A percentile compares a stretch with the other conserved stretches of the same genome.
Evolutionary conservation across 768 basidiomycete genomes (phyloP).

Genomic region (Infundibulicybe gibba): DNA sequence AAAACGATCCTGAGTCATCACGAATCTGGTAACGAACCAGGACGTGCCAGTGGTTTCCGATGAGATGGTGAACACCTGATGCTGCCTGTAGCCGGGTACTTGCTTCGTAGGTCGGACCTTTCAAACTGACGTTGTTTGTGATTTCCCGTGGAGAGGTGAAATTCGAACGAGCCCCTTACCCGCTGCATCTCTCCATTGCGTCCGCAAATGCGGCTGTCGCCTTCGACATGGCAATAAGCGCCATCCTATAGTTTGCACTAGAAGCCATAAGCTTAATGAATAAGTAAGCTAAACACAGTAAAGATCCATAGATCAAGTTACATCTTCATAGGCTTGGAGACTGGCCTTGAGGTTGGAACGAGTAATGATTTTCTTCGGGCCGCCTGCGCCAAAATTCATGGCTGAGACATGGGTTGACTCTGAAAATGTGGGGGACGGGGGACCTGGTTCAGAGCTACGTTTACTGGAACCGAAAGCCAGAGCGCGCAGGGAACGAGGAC

Average conservation of each 20-base stretch:
- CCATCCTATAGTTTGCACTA: slow-evolving; percentile 77
- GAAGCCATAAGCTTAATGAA: slow-evolving; percentile 62
- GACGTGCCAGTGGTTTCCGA: slow-evolving; percentile 91
- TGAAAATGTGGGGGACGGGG: slow-evolving; percentile 83
- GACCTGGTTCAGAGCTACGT: slow-evolving; percentile 45
- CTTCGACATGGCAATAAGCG: slow-evolving; percentile 76
- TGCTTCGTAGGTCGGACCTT: slow-evolving; percentile 76
- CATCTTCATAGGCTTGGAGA: slow-evolving; percentile 78
- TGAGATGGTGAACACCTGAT: slow-evolving; percentile 86
- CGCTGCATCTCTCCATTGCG: slow-evolving; percentile 80
- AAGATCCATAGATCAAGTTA: slow-evolving; percentile 30
- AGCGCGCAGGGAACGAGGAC: slow-evolving; percentile 54
- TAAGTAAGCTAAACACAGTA: neutral
- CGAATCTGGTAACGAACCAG: slow-evolving; percentile 48
- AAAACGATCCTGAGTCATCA: slow-evolving; percentile 1
- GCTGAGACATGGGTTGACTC: slow-evolving; percentile 77
- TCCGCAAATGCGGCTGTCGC: slow-evolving; percentile 85
- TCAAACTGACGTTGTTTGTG: slow-evolving; percentile 42
- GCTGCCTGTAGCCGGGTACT: slow-evolving; percentile 83
- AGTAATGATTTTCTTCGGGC: slow-evolving; percentile 81
- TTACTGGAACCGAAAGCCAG: slow-evolving; percentile 44
- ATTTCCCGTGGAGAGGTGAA: slow-evolving; percentile 1
- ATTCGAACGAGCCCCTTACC: slow-evolving; percentile 40
- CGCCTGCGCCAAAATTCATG: slow-evolving; percentile 71
- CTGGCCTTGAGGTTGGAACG: slow-evolving; percentile 74